phyloP scores from a whole-genome alignment of 495 filamentous ascomycete species.

The Penicillium psychrofluorescens region DNA sequence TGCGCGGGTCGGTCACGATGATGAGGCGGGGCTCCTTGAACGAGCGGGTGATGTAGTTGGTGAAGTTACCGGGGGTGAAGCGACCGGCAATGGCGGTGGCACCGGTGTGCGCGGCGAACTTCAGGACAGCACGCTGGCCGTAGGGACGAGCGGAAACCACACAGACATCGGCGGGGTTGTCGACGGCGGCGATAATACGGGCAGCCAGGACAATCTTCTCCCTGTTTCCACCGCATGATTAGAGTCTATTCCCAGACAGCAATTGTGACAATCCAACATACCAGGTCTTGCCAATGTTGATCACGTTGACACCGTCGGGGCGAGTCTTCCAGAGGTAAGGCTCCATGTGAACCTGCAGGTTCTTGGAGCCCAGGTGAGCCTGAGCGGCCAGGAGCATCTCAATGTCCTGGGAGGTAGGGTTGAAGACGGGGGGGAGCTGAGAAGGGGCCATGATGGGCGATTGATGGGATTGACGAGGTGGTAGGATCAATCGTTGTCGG shows the following conservation, averaged over 20 bases:
- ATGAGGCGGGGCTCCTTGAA: slow-evolving; percentile 99
- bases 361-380: slow-evolving; percentile 96
- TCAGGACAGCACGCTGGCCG: slow-evolving; percentile 97
- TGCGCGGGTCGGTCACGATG: slow-evolving; percentile 98
- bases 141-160: slow-evolving; percentile 99
- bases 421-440: slow-evolving; percentile 86
- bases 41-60: slow-evolving; percentile 99
- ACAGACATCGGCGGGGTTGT: slow-evolving; percentile 98
- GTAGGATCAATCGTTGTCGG: slow-evolving; percentile 48
- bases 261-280: slow-evolving; percentile 38
- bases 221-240: slow-evolving; percentile 49
- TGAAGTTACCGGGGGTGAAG: slow-evolving; percentile 99
- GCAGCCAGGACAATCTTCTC: slow-evolving; percentile 99
- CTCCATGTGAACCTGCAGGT: slow-evolving; percentile 98
- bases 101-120: slow-evolving; percentile 97
- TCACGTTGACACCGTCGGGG: slow-evolving; percentile 92
- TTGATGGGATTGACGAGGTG: slow-evolving; percentile 43
- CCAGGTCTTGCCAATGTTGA: slow-evolving; percentile 99
- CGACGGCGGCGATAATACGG: slow-evolving; percentile 95
- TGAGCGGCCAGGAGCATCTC: slow-evolving; percentile 98
- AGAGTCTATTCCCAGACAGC: slow-evolving; percentile 10
- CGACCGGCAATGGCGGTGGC: slow-evolving; percentile 96
- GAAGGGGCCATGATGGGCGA: slow-evolving; percentile 83
- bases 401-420: slow-evolving; percentile 81
- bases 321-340: slow-evolving; percentile 99